These are phyloP conservation scores for Cymbopogon citratus DNA, from an alignment of 176 grass and related monocot species.

Conservation along the genomic window DNA sequence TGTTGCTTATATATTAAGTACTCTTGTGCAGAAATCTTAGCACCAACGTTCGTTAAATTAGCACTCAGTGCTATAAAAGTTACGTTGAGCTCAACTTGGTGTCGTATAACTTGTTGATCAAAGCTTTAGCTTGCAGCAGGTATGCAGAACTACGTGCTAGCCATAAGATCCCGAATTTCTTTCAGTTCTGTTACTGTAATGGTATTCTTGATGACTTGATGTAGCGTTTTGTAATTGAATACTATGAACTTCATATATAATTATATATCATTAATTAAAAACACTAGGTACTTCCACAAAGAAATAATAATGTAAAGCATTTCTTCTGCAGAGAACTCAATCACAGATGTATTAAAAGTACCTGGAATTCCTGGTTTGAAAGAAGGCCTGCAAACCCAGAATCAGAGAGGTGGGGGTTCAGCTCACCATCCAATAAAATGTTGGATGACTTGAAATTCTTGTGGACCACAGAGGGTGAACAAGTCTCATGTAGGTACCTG, in stretches of 20 bases:
- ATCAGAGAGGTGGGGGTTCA: constrained; percentile 89
- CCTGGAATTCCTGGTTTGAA: constrained; percentile 73
- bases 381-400: constrained; percentile 65
- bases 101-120: background rate
- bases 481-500: constrained; percentile 96
- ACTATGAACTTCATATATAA: too few species aligned
- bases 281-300: background rate
- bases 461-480: constrained; percentile 74
- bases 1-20: background rate
- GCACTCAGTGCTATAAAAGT: background rate
- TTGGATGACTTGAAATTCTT: constrained; percentile 90
- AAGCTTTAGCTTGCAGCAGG: background rate
- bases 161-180: background rate
- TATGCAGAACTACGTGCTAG: background rate
- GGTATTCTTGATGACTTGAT: background rate
- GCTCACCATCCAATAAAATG: constrained; percentile 75
- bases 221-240: background rate
- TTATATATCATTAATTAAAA: background rate
- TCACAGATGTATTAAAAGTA: background rate
- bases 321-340: background rate
- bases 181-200: background rate
- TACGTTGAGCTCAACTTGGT: background rate
- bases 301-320: background rate
- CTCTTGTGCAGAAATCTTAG: background rate
- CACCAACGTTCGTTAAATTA: background rate